Base-by-base conservation (phyloP, 2,329 filamentous ascomycete genomes). In the Knoxdaviesia capensis region DNA sequence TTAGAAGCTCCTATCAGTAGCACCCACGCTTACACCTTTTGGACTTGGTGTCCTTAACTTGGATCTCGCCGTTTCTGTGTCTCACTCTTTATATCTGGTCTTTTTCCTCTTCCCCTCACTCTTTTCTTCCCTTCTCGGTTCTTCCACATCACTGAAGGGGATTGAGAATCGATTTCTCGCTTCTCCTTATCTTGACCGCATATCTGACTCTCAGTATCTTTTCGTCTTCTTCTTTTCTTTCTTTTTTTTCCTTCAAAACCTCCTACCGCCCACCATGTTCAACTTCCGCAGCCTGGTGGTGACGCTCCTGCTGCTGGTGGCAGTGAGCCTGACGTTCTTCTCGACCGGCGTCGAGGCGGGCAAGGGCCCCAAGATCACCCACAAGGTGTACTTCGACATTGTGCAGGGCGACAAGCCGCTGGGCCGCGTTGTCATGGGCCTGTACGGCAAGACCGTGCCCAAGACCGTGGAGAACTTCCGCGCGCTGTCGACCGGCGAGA, bases 351-450 rank as follows among this genome's bases (percentile, higher is more conserved):
- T 73, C 46, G 75, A 81, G 52, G 81, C 82, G 43, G 68, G 68
- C 50, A 85, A 88, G 67, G 88, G 90, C 39, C 88, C 85, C 48
- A 92, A 90, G 76, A 88, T 94, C 67, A 94, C 87, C 54, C 70
- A 83, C 70, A 94, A 93, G 76, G 85, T 90, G 62, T 90, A 75
- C 70, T 88, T 92, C 60, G 83, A 90, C 61, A 77, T 92, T 50
- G 63, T 69, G 53, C 77, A 85, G 54, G 84, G 79, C 54, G 83
- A 83, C 48, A 68, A 85, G 61, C 58, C 69, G 39, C 56, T 88
- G 36, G 84, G 84, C 47, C 75, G 80, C 47, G 69, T 92, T 51
- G 77, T 84, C 50, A 74, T 90, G 34, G 84, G 84, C 52, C 76
- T 92, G 41, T 92, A 90, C 57, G 84, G 83, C 63, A 85, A 84